Conservation (phyloP, 345 rosid genomes). For the Lumnitzera littorea region DNA sequence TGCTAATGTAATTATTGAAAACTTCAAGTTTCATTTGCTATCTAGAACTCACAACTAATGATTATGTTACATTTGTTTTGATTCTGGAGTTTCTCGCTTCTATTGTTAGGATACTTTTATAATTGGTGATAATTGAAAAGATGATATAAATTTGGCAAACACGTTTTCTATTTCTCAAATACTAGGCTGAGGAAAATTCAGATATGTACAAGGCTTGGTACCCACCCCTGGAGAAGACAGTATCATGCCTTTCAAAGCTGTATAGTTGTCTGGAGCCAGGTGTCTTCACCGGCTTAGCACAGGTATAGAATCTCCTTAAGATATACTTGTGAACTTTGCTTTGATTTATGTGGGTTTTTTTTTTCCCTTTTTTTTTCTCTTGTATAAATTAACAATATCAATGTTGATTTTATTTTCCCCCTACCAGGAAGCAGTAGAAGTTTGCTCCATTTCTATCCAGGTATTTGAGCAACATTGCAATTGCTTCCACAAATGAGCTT, state of each 20-base stretch:
- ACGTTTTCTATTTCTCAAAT: not conserved
- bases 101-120: too few species aligned
- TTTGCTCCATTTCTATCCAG: slow-evolving; percentile 81
- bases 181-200: slow-evolving; percentile 57
- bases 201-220: slow-evolving; percentile 82
- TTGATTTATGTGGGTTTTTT: not conserved
- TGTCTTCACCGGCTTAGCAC: slow-evolving; percentile 95
- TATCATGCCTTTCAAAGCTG: slow-evolving; percentile 86
- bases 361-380: not conserved
- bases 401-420: slow-evolving; percentile 14
- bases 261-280: slow-evolving; percentile 78
- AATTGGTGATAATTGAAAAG: too few species aligned
- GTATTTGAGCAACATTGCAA: slow-evolving; percentile 35
- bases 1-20: slow-evolving; percentile 25
- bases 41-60: too few species aligned
- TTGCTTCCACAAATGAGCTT: not conserved
- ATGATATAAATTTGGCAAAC: too few species aligned
- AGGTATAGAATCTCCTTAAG: slow-evolving; percentile 35
- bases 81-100: too few species aligned
- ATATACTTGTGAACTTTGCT: slow-evolving; percentile 2
- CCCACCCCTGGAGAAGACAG: slow-evolving; percentile 88
- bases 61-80: too few species aligned
- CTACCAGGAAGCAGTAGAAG: slow-evolving; percentile 93
- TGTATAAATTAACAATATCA: not conserved
- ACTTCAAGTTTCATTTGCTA: not conserved